phyloP scores from a whole-genome alignment of 345 rosid species.

The Boechera divaricarpa region DNA sequence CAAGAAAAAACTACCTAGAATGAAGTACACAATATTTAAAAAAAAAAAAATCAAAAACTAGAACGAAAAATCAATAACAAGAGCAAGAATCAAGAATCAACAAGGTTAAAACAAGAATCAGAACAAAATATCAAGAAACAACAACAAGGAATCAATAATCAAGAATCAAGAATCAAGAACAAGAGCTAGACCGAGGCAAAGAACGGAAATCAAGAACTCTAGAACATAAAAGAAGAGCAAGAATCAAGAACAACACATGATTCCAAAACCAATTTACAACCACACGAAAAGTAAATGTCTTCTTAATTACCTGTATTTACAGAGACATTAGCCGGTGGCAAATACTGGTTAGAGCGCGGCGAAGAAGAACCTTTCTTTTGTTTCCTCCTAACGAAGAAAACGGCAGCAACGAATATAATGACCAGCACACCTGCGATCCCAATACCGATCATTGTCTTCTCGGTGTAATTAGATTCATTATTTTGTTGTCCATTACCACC shows the following conservation, averaged over 20 bases:
- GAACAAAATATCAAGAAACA: too few species aligned
- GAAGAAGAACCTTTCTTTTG: constrained; percentile 42
- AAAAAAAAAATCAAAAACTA: background rate
- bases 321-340: constrained; percentile 50
- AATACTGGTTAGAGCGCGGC: constrained; percentile 43
- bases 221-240: background rate
- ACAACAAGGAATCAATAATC: background rate
- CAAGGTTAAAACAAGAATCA: background rate
- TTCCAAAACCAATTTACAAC: constrained; percentile 28
- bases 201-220: background rate
- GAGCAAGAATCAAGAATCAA: background rate
- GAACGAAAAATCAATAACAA: background rate
- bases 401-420: constrained; percentile 46
- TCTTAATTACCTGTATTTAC: constrained; percentile 50
- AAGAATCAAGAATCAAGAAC: background rate
- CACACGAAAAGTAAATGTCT: background rate
- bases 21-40: too few species aligned
- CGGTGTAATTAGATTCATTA: constrained; percentile 25
- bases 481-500: constrained; percentile 23
- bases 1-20: background rate
- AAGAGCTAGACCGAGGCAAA: background rate
- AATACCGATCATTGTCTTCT: constrained; percentile 41
- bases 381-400: constrained; percentile 46
- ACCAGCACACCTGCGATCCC: constrained; percentile 50
- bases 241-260: constrained; percentile 8